Base-by-base conservation (phyloP, 805 yeast species). In the Barnettozyma pratensis region DNA sequence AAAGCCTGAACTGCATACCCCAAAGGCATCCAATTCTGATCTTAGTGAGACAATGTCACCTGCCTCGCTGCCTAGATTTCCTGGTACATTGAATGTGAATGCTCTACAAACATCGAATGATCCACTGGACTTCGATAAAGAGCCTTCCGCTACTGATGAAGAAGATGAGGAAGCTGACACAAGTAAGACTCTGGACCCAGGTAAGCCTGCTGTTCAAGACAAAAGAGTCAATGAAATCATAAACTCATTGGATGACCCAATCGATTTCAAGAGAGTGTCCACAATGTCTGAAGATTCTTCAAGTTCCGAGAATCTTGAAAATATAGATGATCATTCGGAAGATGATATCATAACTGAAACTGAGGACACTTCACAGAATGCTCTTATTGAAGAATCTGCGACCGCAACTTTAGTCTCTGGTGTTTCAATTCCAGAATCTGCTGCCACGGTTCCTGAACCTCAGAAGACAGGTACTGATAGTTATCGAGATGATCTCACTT, bases 131-230 rank as follows among this genome's bases (percentile, higher is more conserved):
- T 9, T 28, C 19, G 50, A 41, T 27, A 14, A 38, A 10, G 14
- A 25, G 12, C 27, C 12, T 29, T 19, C 37, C 7, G 37, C 28
- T 4, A 30, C 10, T 14, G 41, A 37, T 10, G 37, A 27, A n/a
- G 27, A 35, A 5, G 36, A 42, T 26, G 42, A 38, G 9, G 56
- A 49, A 26, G 27, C 36, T 19, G 37, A 39, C 12, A 39, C 35
- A 41, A 59, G 67, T 45, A 63, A 69, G 37, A 72, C 76, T 2
- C 63, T 76, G 63, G 80, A 76, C 55, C 80, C 80, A 3, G 76
- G 75, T 0, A 71, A 66, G 50, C 68, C 61, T 4, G 30, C 45
- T 12, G 39, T 41, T 37, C 48, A 12, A 5, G 57, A 52, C 41
- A 39, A 42, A 37, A 49, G 56, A 12, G 56, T 58, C 14, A 52